Evolutionary conservation across 164 flowering plant species (phyloP), one percentile per base, ranked within the genome.

Genomic region (Houttuynia cordata): DNA sequence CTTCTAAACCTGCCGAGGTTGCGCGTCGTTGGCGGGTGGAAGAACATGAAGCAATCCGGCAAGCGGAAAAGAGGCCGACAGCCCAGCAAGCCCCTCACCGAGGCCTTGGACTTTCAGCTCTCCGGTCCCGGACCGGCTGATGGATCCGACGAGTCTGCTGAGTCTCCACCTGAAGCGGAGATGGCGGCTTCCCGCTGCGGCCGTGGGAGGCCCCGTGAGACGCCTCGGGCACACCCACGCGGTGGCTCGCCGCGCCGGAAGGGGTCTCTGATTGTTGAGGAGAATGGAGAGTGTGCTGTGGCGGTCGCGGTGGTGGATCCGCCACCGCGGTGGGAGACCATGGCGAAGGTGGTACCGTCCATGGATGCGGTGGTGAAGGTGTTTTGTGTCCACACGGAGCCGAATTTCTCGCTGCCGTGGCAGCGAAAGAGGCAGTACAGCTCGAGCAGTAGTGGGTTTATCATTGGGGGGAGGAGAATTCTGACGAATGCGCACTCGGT

Each of bases 311-410:
- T 22, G 57, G 25, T 13, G 7, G 68, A 62, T 8, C 63, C 58
- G 37, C 52, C 56, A 17, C 66, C 61, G 56, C 40, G 62, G 1
- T 39, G 70, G 71, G 80, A 65, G 53, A 52, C 56, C 22, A 79
- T 64, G 62, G 72, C 41, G 30, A 80, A 83, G 70, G 89, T 72
- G 30, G 74, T 81, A 50, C 95, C 93, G 24, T 76, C 85, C 7
- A 91, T 93, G 99, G 96, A 88, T 59, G 85, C 99, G 10, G 93
- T 93, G 42, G 97, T 93, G 69, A 93, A 93, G 88, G 97, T 93
- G 65, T 93, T 93, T 55, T 93, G 99, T 51, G 89, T 83, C 7
- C 99, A 93, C 47, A 86, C 97, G 1, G 93, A 86, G 73, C 99
- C 99, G 13, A 93, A 91, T 72, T 93, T 88, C 74, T 93, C 97